Percentiles rank a stretch among this genome's conserved stretches.
Evolutionary conservation across 257 asterid species (phyloP).

Genomic region (Agastache rugosa): DNA sequence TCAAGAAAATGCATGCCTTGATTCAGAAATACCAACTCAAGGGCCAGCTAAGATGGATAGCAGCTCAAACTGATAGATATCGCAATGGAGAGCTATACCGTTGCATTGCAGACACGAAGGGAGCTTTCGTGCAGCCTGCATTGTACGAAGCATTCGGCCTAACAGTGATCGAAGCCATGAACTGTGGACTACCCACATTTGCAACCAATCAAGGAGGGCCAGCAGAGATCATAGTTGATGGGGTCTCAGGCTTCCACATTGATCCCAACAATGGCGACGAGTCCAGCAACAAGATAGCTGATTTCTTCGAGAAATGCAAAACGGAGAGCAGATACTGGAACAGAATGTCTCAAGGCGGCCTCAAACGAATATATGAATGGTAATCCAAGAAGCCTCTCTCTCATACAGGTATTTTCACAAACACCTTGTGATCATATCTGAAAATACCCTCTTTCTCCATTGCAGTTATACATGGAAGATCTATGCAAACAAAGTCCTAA

Average conservation of each 20-base stretch:
- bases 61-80: constrained; percentile 82
- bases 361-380: constrained; percentile 78
- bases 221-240: constrained; percentile 83
- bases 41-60: constrained; percentile 92
- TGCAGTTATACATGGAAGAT: constrained; percentile 92
- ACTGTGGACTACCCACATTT: constrained; percentile 85
- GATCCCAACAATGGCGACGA: constrained; percentile 75
- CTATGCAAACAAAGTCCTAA: constrained; percentile 76
- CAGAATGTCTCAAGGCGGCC: constrained; percentile 62
- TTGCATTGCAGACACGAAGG: constrained; percentile 78
- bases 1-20: constrained; percentile 79
- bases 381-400: constrained; percentile 24
- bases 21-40: constrained; percentile 67
- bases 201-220: constrained; percentile 96
- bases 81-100: constrained; percentile 81
- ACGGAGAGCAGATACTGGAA: constrained; percentile 65
- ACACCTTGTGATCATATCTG: background rate
- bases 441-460: background rate
- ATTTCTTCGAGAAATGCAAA: constrained; percentile 75
- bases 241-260: constrained; percentile 81
- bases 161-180: constrained; percentile 89
- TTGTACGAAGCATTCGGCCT: constrained; percentile 89
- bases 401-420: background rate
- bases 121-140: constrained; percentile 92
- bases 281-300: constrained; percentile 66